Evolutionary conservation across 129 eudicot species (phyloP).

Genomic region (Oenanthe sinensis): DNA sequence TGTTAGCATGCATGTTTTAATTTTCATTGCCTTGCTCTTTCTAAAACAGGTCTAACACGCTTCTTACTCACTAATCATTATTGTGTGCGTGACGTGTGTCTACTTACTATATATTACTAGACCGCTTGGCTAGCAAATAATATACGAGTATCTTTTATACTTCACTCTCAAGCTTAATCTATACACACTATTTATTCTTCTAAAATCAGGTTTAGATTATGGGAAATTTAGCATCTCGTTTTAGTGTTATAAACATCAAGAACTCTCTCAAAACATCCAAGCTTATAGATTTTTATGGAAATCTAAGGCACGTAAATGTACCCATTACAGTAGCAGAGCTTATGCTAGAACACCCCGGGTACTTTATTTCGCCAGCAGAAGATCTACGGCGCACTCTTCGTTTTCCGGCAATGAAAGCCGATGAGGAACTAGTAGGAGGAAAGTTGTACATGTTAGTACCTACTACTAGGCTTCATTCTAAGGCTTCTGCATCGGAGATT

Average conservation of each 20-base stretch:
- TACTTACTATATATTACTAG: background rate
- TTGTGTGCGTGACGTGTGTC: background rate
- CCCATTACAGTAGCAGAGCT: constrained; percentile 49
- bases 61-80: background rate
- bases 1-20: background rate
- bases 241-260: background rate
- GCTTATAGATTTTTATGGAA: constrained; percentile 27
- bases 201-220: background rate
- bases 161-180: background rate
- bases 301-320: constrained; percentile 2
- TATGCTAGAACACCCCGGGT: constrained; percentile 55
- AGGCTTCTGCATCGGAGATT: constrained; percentile 30
- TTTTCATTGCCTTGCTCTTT: background rate
- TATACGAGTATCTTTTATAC: background rate
- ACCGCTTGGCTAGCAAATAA: too few species aligned
- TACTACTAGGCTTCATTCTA: constrained; percentile 25
- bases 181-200: background rate
- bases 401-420: constrained; percentile 35
- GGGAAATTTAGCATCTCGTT: constrained; percentile 36
- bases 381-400: constrained; percentile 20
- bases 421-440: constrained; percentile 20
- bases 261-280: constrained; percentile 16
- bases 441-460: constrained; percentile 36
- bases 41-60: constrained; percentile 7
- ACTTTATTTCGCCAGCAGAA: constrained; percentile 23